Percentiles rank a stretch among this genome's conserved stretches.
phyloP scores from a whole-genome alignment of 75 land plant genomes.

The Picea glauca region DNA sequence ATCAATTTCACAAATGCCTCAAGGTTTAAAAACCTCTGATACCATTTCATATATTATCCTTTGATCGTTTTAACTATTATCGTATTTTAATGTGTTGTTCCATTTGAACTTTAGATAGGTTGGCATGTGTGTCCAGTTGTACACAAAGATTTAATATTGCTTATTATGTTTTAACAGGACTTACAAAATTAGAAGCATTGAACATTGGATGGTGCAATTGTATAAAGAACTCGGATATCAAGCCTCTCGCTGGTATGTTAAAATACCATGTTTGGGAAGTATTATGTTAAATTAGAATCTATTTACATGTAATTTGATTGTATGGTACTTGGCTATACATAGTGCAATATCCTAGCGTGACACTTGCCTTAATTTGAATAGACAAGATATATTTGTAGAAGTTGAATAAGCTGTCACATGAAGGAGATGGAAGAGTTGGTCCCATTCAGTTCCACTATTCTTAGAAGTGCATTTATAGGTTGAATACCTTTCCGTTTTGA shows the following conservation, averaged over 20 bases:
- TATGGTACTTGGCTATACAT: neutral
- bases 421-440: neutral
- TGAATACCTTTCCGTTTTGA: no score
- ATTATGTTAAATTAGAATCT: neutral
- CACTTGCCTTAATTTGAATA: neutral
- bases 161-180: constrained; percentile 32
- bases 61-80: neutral
- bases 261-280: neutral
- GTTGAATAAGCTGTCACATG: neutral
- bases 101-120: neutral
- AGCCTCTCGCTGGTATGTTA: constrained; percentile 63
- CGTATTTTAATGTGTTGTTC: neutral
- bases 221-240: constrained; percentile 75
- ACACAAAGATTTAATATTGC: neutral
- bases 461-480: no score
- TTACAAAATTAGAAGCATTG: constrained; percentile 68
- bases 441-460: no score
- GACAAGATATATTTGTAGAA: neutral
- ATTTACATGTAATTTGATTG: neutral
- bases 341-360: neutral
- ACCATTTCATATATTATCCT: no score
- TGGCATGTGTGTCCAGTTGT: neutral
- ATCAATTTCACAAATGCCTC: no score
- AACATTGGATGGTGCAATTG: constrained; percentile 88
- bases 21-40: no score